phyloP scores from a whole-genome alignment of 352 stramenopile species.

The Phytophthora crassamura region DNA sequence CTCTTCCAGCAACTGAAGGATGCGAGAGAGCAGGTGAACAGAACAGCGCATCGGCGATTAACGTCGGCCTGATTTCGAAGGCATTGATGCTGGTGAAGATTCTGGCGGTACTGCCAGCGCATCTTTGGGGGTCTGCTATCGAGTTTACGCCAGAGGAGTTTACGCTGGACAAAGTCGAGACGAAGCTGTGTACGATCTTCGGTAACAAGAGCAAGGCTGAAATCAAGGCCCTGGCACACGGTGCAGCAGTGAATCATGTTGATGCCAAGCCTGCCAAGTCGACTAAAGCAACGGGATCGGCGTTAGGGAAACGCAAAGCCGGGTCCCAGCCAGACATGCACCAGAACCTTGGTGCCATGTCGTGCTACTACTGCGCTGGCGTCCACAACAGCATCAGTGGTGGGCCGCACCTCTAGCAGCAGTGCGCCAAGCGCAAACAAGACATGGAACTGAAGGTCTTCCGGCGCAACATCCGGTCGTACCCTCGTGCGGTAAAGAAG shows the following conservation, averaged over 20 bases:
- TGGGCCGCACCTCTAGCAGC: neutral
- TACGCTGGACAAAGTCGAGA: neutral
- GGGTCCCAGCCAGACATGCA: neutral
- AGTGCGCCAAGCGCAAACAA: no score
- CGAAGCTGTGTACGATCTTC: constrained; percentile 7
- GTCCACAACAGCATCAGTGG: neutral
- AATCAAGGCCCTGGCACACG: constrained; percentile 4
- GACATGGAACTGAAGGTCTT: no score
- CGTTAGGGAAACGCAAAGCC: neutral
- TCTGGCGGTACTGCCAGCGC: neutral
- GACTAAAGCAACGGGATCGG: neutral
- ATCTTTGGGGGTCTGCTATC: constrained; percentile 8
- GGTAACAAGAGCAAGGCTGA: constrained; percentile 8
- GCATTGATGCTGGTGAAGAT: constrained; percentile 7
- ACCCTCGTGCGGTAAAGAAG: no score
- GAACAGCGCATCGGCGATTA: neutral
- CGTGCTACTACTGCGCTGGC: neutral
- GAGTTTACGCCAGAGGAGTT: neutral
- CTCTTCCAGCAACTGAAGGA: constrained; percentile 2
- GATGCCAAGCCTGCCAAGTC: neutral
- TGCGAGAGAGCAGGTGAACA: neutral
- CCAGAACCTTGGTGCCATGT: neutral
- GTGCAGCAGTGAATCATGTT: constrained; percentile 5
- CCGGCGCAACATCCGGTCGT: no score
- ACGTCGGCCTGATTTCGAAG: neutral